Evolutionary conservation across 805 yeast genomes (phyloP), one percentile per base, ranked within the genome.

Genomic region (Saturnispora besseyi): DNA sequence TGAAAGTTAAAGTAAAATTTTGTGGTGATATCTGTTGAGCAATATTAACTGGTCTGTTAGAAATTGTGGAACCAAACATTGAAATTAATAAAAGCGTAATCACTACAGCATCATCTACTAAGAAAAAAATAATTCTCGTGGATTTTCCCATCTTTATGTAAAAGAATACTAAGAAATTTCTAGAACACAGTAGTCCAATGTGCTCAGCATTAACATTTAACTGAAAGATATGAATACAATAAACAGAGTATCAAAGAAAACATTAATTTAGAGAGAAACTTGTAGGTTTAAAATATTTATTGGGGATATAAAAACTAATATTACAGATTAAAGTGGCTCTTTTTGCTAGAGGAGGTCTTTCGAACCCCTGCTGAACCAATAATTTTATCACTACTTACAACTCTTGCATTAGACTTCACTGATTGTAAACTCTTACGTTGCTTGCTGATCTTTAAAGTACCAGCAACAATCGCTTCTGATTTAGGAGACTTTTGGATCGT

Each of bases 21-120:
- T 76, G 73, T 8, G 75, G 70, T 36, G 82, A 91, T 5, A 88
- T 79, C 57, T 85, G 95, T 50, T 74, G 72, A 0, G 86, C 84
- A 36, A 72, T 44, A 40, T 65, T 69, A 11, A 74, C 72, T 42
- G 67, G 66, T 45, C 63, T 57, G 8, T 67, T 67, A 1, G 67
- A 61, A 22, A 64, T 43, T 3, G 68, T 63, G 1, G 69, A 58
- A 1, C 65, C 69, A 62, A 65, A 65, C 69, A 65, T 64, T 26
- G 29, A 26, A 6, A 26, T 26, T 18, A 18, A 18, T 18, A 18
- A 18, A 18, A 18, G 18, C 18, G 18, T 18, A 18, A 18, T 18
- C 18, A 18, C 18, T 18, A 18, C 18, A 18, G 18, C 18, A 18
- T 18, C 18, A 18, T 18, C 29, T 26, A 6, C 1, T 26, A 26